Conservation (phyloP, 2,329 filamentous ascomycete genomes). For the Lachnellula arida region DNA sequence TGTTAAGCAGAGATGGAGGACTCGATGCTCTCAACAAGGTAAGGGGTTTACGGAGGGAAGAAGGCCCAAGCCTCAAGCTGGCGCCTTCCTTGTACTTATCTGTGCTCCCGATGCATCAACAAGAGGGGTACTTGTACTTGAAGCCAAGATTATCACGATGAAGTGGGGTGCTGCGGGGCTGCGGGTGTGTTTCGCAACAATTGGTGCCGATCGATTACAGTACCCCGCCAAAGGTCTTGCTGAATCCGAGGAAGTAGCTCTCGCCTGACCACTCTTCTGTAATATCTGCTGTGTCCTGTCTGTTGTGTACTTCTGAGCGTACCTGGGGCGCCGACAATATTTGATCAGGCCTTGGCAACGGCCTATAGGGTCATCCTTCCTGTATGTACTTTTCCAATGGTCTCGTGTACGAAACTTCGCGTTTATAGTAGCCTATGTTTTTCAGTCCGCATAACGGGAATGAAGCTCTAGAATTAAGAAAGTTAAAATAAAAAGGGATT, state of each 20-base stretch:
- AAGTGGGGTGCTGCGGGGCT: constrained; percentile 4
- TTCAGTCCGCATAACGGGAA: too few species aligned
- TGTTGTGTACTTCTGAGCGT: neutral
- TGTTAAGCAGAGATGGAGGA: neutral
- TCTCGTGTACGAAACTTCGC: too few species aligned
- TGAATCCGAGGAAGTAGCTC: too few species aligned
- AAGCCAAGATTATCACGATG: neutral
- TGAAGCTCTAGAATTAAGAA: too few species aligned
- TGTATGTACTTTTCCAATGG: too few species aligned
- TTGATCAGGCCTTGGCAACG: too few species aligned
- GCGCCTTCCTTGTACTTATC: neutral
- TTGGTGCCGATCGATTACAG: neutral
- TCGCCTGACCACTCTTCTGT: too few species aligned
- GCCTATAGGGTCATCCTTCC: too few species aligned
- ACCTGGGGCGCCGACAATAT: too few species aligned
- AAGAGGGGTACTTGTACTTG: constrained; percentile 2
- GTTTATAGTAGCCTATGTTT: too few species aligned
- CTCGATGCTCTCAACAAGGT: neutral
- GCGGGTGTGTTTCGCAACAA: constrained; percentile 2
- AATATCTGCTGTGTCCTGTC: neutral
- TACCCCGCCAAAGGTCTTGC: neutral
- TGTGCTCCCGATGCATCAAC: neutral
- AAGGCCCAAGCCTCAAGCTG: neutral
- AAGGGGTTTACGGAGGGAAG: neutral
- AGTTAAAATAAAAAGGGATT: too few species aligned